Base-by-base conservation (phyloP, 2,329 filamentous ascomycete species). In the Karstenula rhodostoma region DNA sequence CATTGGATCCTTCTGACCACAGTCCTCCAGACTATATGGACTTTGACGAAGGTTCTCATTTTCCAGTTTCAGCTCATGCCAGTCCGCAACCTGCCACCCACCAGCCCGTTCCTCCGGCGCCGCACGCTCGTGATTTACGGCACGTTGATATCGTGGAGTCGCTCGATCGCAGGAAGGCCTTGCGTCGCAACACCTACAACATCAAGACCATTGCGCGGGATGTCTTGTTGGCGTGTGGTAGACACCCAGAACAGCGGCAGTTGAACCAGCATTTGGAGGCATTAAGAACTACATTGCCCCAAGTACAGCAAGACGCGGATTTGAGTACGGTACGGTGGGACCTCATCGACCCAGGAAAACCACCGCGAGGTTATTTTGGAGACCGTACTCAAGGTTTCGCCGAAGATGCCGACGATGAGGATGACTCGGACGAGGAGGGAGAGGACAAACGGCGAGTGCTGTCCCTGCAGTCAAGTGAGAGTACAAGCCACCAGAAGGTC, bases 121-220 rank as follows among this genome's bases (percentile, higher is more conserved):
- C 46, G 9, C 65, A 46, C 9, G 19, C 48, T 9, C 65, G 37
- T 9, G 68, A 69, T 27, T 40, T 73, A 32, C 65, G 71, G 23
- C 57, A 69, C 48, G 43, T 53, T 27, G 61, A 51, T 7, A 70
- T 84, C 37, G 81, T 84, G 4, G 78, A 83, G 62, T 77, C 78
- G 0, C 68, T 88, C 17, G 79, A 82, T 63, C 77, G 75, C 51
- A 80, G 79, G 54, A 80, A 81, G 40, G 82, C 82, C 9, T 73
- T 80, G 5, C 77, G 80, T 27, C 84, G 84, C 61, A 80, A 80
- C 6, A 80, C 75, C 17, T 90, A 90, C 68, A 82, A 90, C 67
- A 81, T 84, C 1, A 81, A 82, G 47, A 90, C 86, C 0, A 88
- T 90, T 61, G 88, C 87, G 4, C 79, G 86, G 53, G 87, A 90